A percentile compares a stretch with the other conserved stretches of the same genome.
These are phyloP conservation scores for Fusarium dimerum DNA, from an alignment of 2,329 filamentous ascomycete species.

Conservation along the genomic window DNA sequence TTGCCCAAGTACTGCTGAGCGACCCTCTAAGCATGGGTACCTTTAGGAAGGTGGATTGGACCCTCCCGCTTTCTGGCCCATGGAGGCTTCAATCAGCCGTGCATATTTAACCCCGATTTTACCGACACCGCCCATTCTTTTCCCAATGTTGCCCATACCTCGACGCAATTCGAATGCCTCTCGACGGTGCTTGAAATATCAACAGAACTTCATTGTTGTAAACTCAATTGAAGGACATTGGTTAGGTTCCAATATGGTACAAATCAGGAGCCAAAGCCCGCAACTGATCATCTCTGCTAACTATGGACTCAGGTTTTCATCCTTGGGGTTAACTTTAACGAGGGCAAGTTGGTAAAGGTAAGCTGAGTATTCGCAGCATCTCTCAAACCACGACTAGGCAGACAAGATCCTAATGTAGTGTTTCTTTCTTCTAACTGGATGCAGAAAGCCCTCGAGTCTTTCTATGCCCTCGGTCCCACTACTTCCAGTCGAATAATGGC, in stretches of 20 bases:
- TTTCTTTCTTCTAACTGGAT: slow-evolving; percentile 1
- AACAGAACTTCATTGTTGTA: too few relatives aligned
- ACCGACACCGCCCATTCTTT: slow-evolving; percentile 26
- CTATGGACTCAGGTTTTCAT: slow-evolving; percentile 68
- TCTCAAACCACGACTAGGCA: background rate
- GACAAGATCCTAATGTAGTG: slow-evolving; percentile 11
- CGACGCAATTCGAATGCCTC: slow-evolving; percentile 10
- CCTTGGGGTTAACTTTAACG: slow-evolving; percentile 81
- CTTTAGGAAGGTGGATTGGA: too few relatives aligned
- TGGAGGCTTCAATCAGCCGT: background rate
- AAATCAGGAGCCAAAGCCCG: background rate
- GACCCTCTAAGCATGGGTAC: too few relatives aligned
- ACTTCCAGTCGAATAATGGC: slow-evolving; percentile 77
- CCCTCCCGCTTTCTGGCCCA: background rate
- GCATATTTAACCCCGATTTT: slow-evolving; percentile 31
- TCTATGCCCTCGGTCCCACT: slow-evolving; percentile 81
- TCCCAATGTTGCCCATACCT: too few relatives aligned
- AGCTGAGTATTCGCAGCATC: slow-evolving; percentile 21
- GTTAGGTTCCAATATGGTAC: slow-evolving; percentile 26
- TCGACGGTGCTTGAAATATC: background rate
- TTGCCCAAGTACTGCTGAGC: background rate
- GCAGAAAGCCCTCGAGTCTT: slow-evolving; percentile 76
- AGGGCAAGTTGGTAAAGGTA: slow-evolving; percentile 82
- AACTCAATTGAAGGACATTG: slow-evolving; percentile 17
- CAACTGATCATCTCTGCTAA: background rate